Percentiles rank a stretch among this genome's conserved stretches.
phyloP scores from a whole-genome alignment of 805 yeast species.

The Isabelozyma gotoi region DNA sequence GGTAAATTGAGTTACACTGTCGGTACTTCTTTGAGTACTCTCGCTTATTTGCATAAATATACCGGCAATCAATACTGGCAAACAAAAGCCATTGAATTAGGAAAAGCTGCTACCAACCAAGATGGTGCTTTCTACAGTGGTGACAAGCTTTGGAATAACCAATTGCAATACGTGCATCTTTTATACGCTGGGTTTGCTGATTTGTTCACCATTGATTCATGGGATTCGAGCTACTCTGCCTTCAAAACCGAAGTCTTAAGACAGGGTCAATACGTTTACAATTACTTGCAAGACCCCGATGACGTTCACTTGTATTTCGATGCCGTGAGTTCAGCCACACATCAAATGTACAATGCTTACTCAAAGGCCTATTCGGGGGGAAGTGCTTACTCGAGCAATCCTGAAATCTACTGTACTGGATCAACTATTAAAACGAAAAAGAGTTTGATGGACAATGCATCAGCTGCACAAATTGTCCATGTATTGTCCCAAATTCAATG shows the following conservation, averaged over 20 bases:
- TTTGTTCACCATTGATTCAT: conserved; percentile 9
- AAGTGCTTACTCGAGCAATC: background rate
- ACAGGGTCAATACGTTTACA: conserved; percentile 13
- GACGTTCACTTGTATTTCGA: conserved; percentile 9
- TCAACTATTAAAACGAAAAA: conserved; percentile 6
- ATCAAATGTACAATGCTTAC: conserved; percentile 6
- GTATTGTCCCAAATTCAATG: conserved; percentile 6
- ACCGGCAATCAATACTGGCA: conserved; percentile 17
- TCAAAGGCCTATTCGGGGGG: background rate
- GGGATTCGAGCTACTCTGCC: conserved; percentile 2
- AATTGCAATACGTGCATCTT: conserved; percentile 23
- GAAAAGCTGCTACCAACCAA: conserved; percentile 10
- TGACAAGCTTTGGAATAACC: conserved; percentile 20
- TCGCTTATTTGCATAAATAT: conserved; percentile 17
- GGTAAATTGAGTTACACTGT: conserved; percentile 31
- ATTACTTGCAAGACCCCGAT: conserved; percentile 12
- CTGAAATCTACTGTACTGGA: conserved; percentile 7
- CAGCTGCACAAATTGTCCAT: conserved; percentile 14
- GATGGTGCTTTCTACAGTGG: conserved; percentile 15
- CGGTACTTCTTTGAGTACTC: conserved; percentile 23
- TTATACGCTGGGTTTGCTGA: conserved; percentile 27
- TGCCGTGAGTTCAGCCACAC: conserved; percentile 3
- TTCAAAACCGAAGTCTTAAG: conserved; percentile 10
- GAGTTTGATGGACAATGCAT: conserved; percentile 14
- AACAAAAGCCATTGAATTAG: conserved; percentile 19